phyloP scores from a whole-genome alignment of 116 monocot species.

The Thalassia testudinum region DNA sequence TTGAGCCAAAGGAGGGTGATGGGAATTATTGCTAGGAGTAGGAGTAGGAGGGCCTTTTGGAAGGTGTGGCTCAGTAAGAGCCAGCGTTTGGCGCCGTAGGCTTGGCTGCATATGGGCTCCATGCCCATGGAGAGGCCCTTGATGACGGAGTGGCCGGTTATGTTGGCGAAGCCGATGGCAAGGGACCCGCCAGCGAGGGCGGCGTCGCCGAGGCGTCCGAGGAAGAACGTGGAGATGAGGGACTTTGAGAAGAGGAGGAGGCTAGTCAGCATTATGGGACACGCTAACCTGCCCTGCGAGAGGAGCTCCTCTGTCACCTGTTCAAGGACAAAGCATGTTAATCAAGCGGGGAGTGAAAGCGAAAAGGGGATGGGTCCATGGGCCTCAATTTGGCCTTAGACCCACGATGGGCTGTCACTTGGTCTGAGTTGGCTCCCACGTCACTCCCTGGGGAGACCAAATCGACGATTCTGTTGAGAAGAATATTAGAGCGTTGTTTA shows the following conservation, averaged over 20 bases:
- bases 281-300: conserved; percentile 5
- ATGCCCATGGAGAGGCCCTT: conserved; percentile 74
- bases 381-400: too few species aligned
- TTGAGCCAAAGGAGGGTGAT: conserved; percentile 30
- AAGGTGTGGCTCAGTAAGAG: conserved; percentile 21
- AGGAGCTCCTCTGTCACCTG: conserved; percentile 27
- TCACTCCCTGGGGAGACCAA: too few species aligned
- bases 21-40: conserved; percentile 22
- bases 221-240: conserved; percentile 31
- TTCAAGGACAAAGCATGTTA: too few species aligned
- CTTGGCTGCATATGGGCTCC: conserved; percentile 59
- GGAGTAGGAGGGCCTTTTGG: conserved; percentile 32
- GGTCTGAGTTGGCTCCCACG: too few species aligned
- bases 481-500: too few species aligned
- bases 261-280: conserved; percentile 28
- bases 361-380: too few species aligned
- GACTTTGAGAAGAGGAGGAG: conserved; percentile 33
- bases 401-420: too few species aligned
- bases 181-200: conserved; percentile 52
- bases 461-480: too few species aligned
- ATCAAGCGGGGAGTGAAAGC: too few species aligned
- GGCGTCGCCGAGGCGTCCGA: conserved; percentile 29
- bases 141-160: conserved; percentile 72
- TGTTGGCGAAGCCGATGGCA: conserved; percentile 71
- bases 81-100: conserved; percentile 21